Percentiles rank a stretch among this genome's conserved stretches.
phyloP scores from a whole-genome alignment of 2,329 filamentous ascomycete species.

The Dichotomopilus funicola region DNA sequence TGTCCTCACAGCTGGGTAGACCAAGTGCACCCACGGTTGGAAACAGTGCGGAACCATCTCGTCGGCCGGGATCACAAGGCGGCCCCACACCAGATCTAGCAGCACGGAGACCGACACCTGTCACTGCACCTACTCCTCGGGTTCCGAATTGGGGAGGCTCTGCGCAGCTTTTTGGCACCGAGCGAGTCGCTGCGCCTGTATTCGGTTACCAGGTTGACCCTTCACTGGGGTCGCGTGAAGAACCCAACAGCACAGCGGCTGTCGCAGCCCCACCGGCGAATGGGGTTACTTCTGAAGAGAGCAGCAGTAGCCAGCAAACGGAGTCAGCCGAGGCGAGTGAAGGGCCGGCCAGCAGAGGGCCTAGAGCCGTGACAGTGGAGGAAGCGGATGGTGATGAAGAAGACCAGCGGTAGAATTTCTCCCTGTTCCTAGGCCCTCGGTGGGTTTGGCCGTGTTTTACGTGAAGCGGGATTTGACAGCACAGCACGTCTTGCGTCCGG shows the following conservation, averaged over 20 bases:
- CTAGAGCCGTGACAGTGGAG: slow-evolving; percentile 38
- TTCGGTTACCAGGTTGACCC: slow-evolving; percentile 19
- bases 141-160: slow-evolving; percentile 46
- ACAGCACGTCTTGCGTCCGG: not conserved
- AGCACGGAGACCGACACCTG: slow-evolving; percentile 23
- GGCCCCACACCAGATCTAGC: not conserved
- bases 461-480: not conserved
- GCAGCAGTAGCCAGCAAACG: slow-evolving; percentile 4
- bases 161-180: slow-evolving; percentile 40
- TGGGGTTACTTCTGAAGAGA: slow-evolving; percentile 3
- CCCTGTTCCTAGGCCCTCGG: not conserved
- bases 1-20: slow-evolving; percentile 5
- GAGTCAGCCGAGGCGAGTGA: slow-evolving; percentile 17
- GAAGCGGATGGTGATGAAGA: slow-evolving; percentile 36
- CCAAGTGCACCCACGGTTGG: not conserved
- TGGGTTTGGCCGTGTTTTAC: not conserved
- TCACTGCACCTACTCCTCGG: slow-evolving; percentile 44
- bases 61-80: not conserved
- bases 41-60: not conserved
- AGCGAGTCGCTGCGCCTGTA: slow-evolving; percentile 19
- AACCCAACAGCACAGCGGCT: not conserved
- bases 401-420: not conserved
- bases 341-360: slow-evolving; percentile 31
- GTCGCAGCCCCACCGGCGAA: not conserved
- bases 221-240: slow-evolving; percentile 9